Conservation (phyloP, 176 grass and related monocot genomes). For the Musa acuminata region DNA sequence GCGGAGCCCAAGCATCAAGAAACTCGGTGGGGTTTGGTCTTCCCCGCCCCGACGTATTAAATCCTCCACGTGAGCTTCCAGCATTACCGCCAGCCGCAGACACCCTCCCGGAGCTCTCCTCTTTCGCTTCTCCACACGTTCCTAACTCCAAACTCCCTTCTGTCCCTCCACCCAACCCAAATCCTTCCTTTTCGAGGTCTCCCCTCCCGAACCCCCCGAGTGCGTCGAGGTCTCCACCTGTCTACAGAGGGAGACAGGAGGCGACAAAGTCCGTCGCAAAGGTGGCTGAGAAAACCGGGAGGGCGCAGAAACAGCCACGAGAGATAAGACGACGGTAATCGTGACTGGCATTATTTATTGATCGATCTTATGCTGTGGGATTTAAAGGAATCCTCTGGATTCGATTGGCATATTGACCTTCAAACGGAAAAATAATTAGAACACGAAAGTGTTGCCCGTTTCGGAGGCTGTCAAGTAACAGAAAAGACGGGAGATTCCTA, state of each 20-base stretch:
- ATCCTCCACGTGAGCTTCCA: constrained; percentile 11
- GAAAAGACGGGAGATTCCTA: no score
- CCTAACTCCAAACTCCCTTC: constrained; percentile 8
- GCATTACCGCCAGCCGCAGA: constrained; percentile 6
- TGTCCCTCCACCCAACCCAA: not conserved
- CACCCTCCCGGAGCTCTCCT: not conserved
- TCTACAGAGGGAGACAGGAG: not conserved
- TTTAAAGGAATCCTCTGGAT: no score
- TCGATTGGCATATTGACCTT: no score
- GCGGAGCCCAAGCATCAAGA: not conserved
- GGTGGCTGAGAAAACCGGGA: not conserved
- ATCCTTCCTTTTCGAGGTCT: not conserved
- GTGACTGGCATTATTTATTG: no score
- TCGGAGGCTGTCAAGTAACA: no score
- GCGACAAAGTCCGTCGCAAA: not conserved
- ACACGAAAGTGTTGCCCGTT: no score
- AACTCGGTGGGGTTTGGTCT: not conserved
- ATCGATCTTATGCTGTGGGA: no score
- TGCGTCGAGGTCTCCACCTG: not conserved
- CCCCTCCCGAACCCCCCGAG: not conserved
- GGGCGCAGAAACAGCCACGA: no score
- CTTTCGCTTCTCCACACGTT: not conserved
- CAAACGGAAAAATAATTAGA: no score
- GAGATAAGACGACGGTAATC: no score
- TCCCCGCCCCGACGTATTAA: not conserved